phyloP scores from a whole-genome alignment of 306 rosid genomes.

The Rubus parviflorus region DNA sequence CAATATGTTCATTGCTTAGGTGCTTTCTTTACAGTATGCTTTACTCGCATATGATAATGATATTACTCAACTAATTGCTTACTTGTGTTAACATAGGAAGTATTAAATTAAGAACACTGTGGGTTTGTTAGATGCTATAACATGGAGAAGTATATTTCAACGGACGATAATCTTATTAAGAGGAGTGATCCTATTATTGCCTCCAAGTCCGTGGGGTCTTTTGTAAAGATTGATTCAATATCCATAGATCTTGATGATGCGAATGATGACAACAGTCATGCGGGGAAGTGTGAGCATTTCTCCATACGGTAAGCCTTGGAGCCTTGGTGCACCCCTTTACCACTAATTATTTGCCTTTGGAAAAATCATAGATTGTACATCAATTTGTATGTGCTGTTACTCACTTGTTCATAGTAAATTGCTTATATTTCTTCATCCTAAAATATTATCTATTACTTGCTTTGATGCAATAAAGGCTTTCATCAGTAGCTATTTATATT shows the following conservation, averaged over 20 bases:
- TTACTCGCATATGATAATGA: slow-evolving; percentile 29
- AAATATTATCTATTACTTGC: neutral
- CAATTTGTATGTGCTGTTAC: slow-evolving; percentile 7
- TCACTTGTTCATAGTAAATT: neutral
- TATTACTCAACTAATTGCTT: slow-evolving; percentile 4
- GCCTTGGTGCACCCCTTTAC: neutral
- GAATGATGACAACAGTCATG: slow-evolving; percentile 47
- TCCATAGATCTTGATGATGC: slow-evolving; percentile 69
- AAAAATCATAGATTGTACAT: neutral
- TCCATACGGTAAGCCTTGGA: slow-evolving; percentile 76
- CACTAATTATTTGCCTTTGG: slow-evolving; percentile 1
- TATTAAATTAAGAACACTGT: slow-evolving; percentile 22
- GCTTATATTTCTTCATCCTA: slow-evolving; percentile 2
- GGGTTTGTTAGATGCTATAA: slow-evolving; percentile 29
- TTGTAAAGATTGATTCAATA: slow-evolving; percentile 74
- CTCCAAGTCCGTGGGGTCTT: slow-evolving; percentile 57
- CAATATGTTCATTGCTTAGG: neutral
- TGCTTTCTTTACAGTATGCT: slow-evolving; percentile 7
- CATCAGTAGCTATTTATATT: neutral
- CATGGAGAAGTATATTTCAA: slow-evolving; percentile 41
- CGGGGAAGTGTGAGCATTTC: slow-evolving; percentile 76
- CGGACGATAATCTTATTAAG: slow-evolving; percentile 31
- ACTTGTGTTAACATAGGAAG: slow-evolving; percentile 36
- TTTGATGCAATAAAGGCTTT: neutral
- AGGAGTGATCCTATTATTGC: slow-evolving; percentile 33